Conservation (phyloP, 1,284 basidiomycete genomes). For the Malassezia obtusa region DNA sequence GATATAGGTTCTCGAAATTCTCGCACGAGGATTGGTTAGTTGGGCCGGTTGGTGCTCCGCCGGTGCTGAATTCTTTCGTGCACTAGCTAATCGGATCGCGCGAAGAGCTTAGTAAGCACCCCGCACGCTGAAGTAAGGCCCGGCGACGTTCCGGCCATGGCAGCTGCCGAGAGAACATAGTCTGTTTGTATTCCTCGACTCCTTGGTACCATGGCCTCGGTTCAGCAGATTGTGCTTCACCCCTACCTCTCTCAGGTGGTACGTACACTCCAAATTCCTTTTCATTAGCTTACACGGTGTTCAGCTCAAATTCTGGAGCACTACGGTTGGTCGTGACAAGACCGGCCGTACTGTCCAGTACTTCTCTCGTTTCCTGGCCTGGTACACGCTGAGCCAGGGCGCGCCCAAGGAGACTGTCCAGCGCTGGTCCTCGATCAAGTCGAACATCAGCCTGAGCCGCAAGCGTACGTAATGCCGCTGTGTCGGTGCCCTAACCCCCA, state of each 20-base stretch:
- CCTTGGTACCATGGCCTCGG: conserved; percentile 32
- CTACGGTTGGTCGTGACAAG: conserved; percentile 53
- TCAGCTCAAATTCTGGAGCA: conserved; percentile 46
- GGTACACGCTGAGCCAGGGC: conserved; percentile 54
- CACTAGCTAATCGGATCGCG: background rate
- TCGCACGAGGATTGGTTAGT: too few relatives aligned
- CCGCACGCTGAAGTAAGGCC: background rate
- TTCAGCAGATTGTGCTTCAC: conserved; percentile 46
- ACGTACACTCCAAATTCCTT: conserved; percentile 4
- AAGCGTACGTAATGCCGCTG: conserved; percentile 48
- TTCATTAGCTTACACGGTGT: background rate
- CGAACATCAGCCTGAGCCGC: conserved; percentile 49
- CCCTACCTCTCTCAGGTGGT: conserved; percentile 43
- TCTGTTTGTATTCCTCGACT: too few relatives aligned
- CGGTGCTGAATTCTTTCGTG: background rate
- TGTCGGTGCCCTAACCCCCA: conserved; percentile 48
- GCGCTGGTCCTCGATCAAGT: conserved; percentile 49
- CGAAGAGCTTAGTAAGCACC: background rate
- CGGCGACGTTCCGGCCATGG: background rate
- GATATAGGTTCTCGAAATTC: background rate
- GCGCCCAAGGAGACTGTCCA: conserved; percentile 50
- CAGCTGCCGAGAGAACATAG: background rate
- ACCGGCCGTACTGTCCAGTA: conserved; percentile 85
- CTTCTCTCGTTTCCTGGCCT: conserved; percentile 78
- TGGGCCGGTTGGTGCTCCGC: too few relatives aligned